Evolutionary conservation across 2,329 filamentous ascomycete genomes (phyloP), one percentile per base, ranked within the genome.

Genomic region (Xylaria digitata): DNA sequence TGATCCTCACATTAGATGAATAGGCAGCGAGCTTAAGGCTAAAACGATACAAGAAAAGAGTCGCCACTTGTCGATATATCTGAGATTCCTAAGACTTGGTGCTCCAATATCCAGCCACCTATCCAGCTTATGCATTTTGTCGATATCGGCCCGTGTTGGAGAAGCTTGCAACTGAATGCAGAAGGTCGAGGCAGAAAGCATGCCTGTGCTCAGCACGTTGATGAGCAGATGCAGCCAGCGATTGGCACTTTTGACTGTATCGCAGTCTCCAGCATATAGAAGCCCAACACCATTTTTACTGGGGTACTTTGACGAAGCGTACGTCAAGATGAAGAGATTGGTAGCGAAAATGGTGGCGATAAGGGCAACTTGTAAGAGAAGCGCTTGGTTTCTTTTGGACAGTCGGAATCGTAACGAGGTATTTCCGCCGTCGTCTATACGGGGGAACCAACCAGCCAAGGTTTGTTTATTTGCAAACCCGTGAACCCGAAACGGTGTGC

Each of bases 31-130:
- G 55, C 63, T 68, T 1, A 70, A 13, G 15, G 61, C 60, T 13
- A 71, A 48, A 21, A 67, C 6, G 9, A 65, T 45, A 26, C 67
- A 70, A 13, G 53, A 67, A 15, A 54, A 13, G 3, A 54, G 34
- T 23, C 67, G 46, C 67, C 65, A 63, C 1, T 21, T 21, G n/a
- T 49, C 40, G 40, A 71, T 68, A 37, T 63, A 61, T 49, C 58
- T 62, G 3, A 71, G 42, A 21, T 71, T 71, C 23, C 61, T 67
- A 7, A 71, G 42, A 40, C 65, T 71, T n/a, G 67, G 69, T 19
- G 63, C 69, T 23, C 69, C 69, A 15, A 71, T 71, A 53, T 70
- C 67, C 1, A 71, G 19, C 69, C 67, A 71, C 26, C 21, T 49
- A 15, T 60, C 50, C 1, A 40, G 46, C 13, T 52, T 57, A 26